Percentiles rank a stretch among this genome's conserved stretches.
These are phyloP conservation scores for Capsicum chinense DNA, from an alignment of 257 asterid genomes.

Conservation along the genomic window DNA sequence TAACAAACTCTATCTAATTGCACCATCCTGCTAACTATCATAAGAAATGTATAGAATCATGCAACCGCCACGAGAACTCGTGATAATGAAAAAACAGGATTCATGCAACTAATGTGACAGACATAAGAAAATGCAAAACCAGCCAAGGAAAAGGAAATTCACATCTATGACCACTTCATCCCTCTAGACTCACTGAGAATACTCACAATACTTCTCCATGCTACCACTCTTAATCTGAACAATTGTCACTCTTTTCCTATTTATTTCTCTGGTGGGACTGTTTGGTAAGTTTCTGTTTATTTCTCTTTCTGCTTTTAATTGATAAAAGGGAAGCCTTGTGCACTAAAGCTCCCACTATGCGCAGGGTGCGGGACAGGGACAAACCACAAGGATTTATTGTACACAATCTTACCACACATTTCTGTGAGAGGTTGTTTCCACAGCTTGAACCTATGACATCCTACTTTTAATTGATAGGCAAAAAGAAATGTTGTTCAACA, in stretches of 20 bases:
- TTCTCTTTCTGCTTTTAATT: not conserved
- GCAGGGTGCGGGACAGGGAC: too few relatives aligned
- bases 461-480: not conserved
- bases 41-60: not conserved
- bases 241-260: not conserved
- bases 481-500: not conserved
- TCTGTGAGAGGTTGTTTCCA: too few relatives aligned
- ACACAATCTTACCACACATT: too few relatives aligned
- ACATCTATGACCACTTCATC: not conserved
- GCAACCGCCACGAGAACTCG: not conserved
- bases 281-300: not conserved
- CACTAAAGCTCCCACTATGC: too few relatives aligned
- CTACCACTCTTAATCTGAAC: not conserved
- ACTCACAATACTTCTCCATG: not conserved
- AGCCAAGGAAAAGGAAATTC: not conserved
- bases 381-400: too few relatives aligned
- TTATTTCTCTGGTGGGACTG: not conserved
- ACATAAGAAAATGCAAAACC: not conserved
- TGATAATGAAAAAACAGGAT: not conserved
- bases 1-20: not conserved
- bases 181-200: not conserved
- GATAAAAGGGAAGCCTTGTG: too few relatives aligned
- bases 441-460: too few relatives aligned
- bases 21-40: not conserved
- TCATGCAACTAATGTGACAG: not conserved